phyloP scores from a whole-genome alignment of 768 basidiomycete species.

The Lactifluus pinguis region DNA sequence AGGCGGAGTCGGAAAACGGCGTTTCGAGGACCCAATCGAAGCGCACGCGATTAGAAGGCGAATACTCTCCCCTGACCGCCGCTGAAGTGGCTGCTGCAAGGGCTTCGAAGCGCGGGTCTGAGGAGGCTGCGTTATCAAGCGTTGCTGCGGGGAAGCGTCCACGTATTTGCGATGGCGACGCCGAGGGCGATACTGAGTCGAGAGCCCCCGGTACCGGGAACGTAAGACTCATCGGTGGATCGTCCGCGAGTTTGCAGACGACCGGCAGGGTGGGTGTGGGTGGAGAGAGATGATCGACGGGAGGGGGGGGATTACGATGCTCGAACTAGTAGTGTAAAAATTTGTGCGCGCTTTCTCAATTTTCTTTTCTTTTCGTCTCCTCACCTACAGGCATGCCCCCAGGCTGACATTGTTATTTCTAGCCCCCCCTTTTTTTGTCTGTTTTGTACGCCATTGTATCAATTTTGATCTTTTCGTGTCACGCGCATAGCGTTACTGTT shows the following conservation, averaged over 20 bases:
- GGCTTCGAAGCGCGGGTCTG: slow-evolving; percentile 15
- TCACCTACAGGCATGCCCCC: not conserved
- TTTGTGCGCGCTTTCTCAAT: slow-evolving; percentile 2
- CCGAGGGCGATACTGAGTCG: not conserved
- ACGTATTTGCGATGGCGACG: slow-evolving; percentile 3
- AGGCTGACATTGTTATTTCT: not conserved
- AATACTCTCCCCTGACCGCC: slow-evolving; percentile 18
- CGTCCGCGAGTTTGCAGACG: not conserved
- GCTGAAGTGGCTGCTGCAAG: slow-evolving; percentile 10
- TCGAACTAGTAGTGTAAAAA: slow-evolving; percentile 8
- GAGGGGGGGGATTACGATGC: not conserved
- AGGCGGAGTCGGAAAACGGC: slow-evolving; percentile 26
- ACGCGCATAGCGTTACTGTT: slow-evolving; percentile 6
- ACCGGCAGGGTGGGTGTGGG: not conserved
- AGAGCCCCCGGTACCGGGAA: not conserved
- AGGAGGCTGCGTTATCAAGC: slow-evolving; percentile 13
- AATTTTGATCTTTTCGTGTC: slow-evolving; percentile 8
- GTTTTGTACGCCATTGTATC: slow-evolving; percentile 17
- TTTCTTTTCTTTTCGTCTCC: too few relatives aligned
- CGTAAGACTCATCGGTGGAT: not conserved
- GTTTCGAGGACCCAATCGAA: slow-evolving; percentile 33
- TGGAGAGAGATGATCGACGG: slow-evolving; percentile 4
- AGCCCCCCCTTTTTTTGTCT: slow-evolving; percentile 2
- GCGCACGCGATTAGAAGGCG: slow-evolving; percentile 26
- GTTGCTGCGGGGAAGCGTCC: slow-evolving; percentile 14